Evolutionary conservation across 371 early-diverging fungal species (phyloP).

Genomic region (Haplosporangium sp.): DNA sequence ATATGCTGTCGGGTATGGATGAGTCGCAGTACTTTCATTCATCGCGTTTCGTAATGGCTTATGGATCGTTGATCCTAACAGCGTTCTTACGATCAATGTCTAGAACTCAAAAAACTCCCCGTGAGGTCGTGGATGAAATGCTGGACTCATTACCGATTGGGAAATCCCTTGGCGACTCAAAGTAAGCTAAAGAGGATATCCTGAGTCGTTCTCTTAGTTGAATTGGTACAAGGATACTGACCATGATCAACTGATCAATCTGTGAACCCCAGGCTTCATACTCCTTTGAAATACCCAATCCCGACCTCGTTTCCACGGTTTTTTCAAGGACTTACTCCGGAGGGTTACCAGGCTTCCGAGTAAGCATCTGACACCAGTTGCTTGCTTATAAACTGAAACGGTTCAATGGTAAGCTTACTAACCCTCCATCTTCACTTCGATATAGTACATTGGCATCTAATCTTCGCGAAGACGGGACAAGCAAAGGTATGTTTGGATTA

Average conservation of each 20-base stretch:
- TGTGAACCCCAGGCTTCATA: constrained; percentile 7
- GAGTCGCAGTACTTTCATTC: not conserved
- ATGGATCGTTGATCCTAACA: too few species aligned
- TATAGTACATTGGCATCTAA: constrained; percentile 22
- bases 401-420: too few species aligned
- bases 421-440: not conserved
- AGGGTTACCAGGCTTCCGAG: constrained; percentile 33
- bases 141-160: constrained; percentile 38
- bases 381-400: too few species aligned
- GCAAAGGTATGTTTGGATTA: constrained; percentile 31
- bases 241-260: not conserved
- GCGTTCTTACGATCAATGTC: not conserved
- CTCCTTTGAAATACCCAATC: constrained; percentile 38
- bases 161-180: constrained; percentile 42
- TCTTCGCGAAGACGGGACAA: constrained; percentile 38
- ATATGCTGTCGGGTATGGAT: constrained; percentile 36
- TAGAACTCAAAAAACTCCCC: constrained; percentile 39
- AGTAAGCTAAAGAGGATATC: constrained; percentile 6
- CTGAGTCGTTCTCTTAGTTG: not conserved
- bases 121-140: constrained; percentile 44
- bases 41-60: not conserved
- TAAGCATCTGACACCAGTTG: not conserved
- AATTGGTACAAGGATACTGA: not conserved
- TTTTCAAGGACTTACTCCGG: constrained; percentile 35
- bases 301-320: constrained; percentile 51